These are phyloP conservation scores for Rauvolfia tetraphylla DNA, from an alignment of 257 asterid genomes.

Conservation along the genomic window DNA sequence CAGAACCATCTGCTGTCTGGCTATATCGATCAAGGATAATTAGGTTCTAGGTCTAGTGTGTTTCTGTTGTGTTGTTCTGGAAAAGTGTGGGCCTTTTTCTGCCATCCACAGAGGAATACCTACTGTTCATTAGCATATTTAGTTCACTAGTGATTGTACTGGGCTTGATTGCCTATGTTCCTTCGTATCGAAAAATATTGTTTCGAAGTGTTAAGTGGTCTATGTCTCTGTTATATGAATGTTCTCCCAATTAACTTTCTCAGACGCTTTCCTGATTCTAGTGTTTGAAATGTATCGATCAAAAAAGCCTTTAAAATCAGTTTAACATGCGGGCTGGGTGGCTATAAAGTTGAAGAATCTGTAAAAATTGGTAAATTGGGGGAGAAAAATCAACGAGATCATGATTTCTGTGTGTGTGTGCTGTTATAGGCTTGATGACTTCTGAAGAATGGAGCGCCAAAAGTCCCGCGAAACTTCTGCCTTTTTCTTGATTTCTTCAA, in stretches of 20 bases:
- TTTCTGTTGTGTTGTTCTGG: not conserved
- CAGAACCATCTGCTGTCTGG: too few species aligned
- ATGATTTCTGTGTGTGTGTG: too few species aligned
- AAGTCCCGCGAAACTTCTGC: conserved; percentile 1
- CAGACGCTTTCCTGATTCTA: not conserved
- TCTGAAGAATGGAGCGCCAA: not conserved
- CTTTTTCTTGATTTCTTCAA: not conserved
- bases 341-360: not conserved
- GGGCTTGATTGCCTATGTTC: not conserved
- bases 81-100: not conserved
- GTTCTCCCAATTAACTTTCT: not conserved
- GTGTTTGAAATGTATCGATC: not conserved
- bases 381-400: too few species aligned
- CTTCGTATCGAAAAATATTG: conserved; percentile 5
- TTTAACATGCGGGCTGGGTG: not conserved
- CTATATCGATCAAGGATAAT: not conserved
- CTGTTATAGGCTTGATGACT: too few species aligned
- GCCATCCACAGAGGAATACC: not conserved
- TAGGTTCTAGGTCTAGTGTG: not conserved
- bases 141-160: not conserved
- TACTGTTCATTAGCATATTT: not conserved
- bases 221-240: not conserved
- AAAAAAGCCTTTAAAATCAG: not conserved
- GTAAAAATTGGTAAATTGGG: not conserved
- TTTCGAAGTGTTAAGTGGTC: not conserved